Percentiles rank a stretch among this genome's conserved stretches.
These are phyloP conservation scores for Chlorella variabilis DNA, from an alignment of 163 green algal species.

Conservation along the genomic window DNA sequence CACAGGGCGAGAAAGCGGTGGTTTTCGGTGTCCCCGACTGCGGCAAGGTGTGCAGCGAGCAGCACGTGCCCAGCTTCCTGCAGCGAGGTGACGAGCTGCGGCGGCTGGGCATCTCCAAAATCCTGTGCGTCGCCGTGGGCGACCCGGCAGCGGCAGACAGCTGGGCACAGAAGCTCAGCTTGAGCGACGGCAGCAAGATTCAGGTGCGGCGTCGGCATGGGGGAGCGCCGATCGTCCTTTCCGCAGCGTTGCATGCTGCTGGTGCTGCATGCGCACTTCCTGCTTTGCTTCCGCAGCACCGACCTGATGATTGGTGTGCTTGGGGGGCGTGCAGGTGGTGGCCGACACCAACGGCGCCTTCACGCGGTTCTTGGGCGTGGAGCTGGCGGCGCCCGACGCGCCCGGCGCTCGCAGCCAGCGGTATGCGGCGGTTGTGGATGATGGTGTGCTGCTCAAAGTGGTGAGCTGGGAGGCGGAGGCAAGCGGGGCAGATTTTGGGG, in stretches of 20 bases:
- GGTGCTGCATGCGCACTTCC: too few species aligned
- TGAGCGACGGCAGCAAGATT: slow-evolving; percentile 35
- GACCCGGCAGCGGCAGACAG: slow-evolving; percentile 29
- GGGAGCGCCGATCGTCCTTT: too few species aligned
- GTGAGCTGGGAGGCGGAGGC: slow-evolving; percentile 51
- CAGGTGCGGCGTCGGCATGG: not conserved
- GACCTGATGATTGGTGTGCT: too few species aligned
- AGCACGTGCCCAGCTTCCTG: slow-evolving; percentile 79
- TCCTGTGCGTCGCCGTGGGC: slow-evolving; percentile 52
- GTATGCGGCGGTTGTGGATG: slow-evolving; percentile 80
- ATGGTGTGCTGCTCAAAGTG: slow-evolving; percentile 86
- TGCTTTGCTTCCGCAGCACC: too few species aligned
- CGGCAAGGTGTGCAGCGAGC: slow-evolving; percentile 80
- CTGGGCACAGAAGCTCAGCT: slow-evolving; percentile 53
- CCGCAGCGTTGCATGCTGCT: not conserved
- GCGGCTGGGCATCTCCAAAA: slow-evolving; percentile 47
- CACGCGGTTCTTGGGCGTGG: slow-evolving; percentile 62
- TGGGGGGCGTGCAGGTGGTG: slow-evolving; percentile 57
- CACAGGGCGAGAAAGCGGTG: slow-evolving; percentile 71
- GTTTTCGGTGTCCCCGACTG: slow-evolving; percentile 87
- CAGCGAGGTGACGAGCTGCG: slow-evolving; percentile 58
- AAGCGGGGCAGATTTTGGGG: too few species aligned
- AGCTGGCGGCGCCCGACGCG: slow-evolving; percentile 40
- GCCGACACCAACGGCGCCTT: slow-evolving; percentile 59
- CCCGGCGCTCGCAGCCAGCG: slow-evolving; percentile 66